These are phyloP conservation scores for Gyrodon lividus DNA, from an alignment of 768 basidiomycete species.

Conservation along the genomic window DNA sequence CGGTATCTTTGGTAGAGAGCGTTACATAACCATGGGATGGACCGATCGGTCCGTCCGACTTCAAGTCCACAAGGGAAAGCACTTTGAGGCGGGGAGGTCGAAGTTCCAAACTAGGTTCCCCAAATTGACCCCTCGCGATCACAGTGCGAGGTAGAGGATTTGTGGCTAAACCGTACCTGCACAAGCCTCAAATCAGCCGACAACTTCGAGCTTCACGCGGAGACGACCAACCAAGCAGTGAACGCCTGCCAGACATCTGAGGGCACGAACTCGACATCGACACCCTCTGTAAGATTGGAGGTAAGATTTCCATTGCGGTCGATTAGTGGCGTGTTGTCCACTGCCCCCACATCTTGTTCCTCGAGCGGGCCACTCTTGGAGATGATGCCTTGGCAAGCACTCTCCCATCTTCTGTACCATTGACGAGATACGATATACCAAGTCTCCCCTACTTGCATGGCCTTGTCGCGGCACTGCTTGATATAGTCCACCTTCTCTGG, in stretches of 20 bases:
- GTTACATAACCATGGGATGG: constrained; percentile 37
- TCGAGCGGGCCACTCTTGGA: constrained; percentile 67
- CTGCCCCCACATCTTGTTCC: constrained; percentile 66
- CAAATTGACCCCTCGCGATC: constrained; percentile 53
- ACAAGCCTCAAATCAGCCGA: background rate
- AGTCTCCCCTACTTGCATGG: constrained; percentile 63
- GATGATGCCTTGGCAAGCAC: constrained; percentile 63
- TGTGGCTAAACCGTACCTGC: constrained; percentile 69
- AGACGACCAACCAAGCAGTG: constrained; percentile 48
- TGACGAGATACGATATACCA: constrained; percentile 74
- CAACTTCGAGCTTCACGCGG: background rate
- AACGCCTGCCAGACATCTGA: constrained; percentile 69
- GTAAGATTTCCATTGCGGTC: constrained; percentile 48
- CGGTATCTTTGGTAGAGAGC: constrained; percentile 52
- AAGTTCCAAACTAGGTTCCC: constrained; percentile 63
- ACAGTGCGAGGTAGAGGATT: constrained; percentile 65
- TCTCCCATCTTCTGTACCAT: constrained; percentile 79
- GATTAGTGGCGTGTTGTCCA: constrained; percentile 71
- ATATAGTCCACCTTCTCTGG: constrained; percentile 53
- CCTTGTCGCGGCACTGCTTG: constrained; percentile 41
- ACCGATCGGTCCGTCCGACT: constrained; percentile 27
- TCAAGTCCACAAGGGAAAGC: constrained; percentile 40
- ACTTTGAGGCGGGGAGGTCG: constrained; percentile 65
- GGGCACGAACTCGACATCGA: constrained; percentile 77
- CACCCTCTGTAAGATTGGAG: constrained; percentile 52